Conservation (phyloP, 305 asterid genomes). For the Withania somnifera region DNA sequence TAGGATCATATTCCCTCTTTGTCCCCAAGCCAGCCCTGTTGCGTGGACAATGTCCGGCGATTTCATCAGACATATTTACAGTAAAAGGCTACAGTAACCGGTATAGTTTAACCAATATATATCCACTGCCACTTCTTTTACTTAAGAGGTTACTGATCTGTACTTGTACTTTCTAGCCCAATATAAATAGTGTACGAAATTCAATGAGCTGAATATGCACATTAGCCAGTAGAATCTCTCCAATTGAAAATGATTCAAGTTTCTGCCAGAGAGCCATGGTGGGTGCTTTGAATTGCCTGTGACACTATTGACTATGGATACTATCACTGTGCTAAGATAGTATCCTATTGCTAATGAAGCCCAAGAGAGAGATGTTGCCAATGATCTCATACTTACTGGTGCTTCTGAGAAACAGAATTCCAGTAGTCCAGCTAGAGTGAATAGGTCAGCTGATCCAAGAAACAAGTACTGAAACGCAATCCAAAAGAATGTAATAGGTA, state of each 20-base stretch:
- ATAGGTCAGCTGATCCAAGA: constrained; percentile 85
- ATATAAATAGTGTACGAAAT: constrained; percentile 62
- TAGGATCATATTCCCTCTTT: background rate
- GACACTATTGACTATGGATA: constrained; percentile 49
- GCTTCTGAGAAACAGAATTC: constrained; percentile 95
- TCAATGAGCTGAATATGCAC: constrained; percentile 60
- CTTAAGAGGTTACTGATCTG: constrained; percentile 17
- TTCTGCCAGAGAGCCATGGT: constrained; percentile 62
- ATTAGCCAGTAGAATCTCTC: constrained; percentile 78
- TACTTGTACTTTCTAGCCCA: constrained; percentile 71
- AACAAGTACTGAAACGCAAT: constrained; percentile 66
- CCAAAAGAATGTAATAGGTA: constrained; percentile 69
- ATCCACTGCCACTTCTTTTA: background rate
- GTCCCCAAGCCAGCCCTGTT: background rate
- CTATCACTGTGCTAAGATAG: constrained; percentile 62
- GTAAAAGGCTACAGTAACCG: background rate
- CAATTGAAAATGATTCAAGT: constrained; percentile 53
- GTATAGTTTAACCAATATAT: background rate
- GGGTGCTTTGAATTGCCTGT: constrained; percentile 36
- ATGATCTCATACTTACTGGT: constrained; percentile 61
- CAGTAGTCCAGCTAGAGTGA: constrained; percentile 69
- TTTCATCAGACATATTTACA: background rate
- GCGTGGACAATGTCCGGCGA: background rate
- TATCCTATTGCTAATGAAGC: constrained; percentile 82
- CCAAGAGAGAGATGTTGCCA: constrained; percentile 75